phyloP scores from a whole-genome alignment of 768 basidiomycete species.

The Gyrodon lividus region DNA sequence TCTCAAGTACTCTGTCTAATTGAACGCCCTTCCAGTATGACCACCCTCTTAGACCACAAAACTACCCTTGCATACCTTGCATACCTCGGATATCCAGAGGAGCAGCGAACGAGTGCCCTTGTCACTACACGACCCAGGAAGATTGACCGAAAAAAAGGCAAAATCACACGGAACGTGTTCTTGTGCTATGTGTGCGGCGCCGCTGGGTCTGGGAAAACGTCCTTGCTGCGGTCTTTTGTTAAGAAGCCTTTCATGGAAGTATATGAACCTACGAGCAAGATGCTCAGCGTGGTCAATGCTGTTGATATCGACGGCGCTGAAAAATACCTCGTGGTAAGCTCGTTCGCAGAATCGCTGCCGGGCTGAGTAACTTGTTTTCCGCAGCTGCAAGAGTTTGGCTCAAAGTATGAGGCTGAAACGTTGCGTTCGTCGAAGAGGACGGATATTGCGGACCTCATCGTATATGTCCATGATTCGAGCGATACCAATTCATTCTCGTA shows the following conservation, averaged over 20 bases:
- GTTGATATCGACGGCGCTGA: slow-evolving; percentile 94
- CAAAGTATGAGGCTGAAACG: slow-evolving; percentile 89
- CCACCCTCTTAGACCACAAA: slow-evolving; percentile 90
- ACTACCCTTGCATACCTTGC: slow-evolving; percentile 93
- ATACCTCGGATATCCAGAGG: slow-evolving; percentile 86
- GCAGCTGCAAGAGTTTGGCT: slow-evolving; percentile 96
- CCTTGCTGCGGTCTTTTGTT: slow-evolving; percentile 79
- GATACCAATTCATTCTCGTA: slow-evolving; percentile 99
- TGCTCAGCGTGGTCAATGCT: slow-evolving; percentile 89
- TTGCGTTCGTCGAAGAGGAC: slow-evolving; percentile 88
- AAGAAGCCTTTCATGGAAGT: slow-evolving; percentile 71
- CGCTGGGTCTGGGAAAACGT: slow-evolving; percentile 94
- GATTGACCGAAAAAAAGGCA: slow-evolving; percentile 81
- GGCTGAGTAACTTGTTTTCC: neutral
- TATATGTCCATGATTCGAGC: slow-evolving; percentile 96
- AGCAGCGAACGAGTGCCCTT: slow-evolving; percentile 78
- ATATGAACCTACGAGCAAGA: slow-evolving; percentile 89
- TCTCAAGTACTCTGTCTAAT: slow-evolving; percentile 3
- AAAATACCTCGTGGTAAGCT: slow-evolving; percentile 91
- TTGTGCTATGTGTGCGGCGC: slow-evolving; percentile 93
- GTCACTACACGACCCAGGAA: slow-evolving; percentile 84
- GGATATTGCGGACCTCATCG: slow-evolving; percentile 89
- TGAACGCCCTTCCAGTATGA: slow-evolving; percentile 64
- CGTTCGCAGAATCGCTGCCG: slow-evolving; percentile 35
- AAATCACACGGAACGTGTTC: slow-evolving; percentile 89